Evolutionary conservation across 345 rosid genomes (phyloP), one percentile per base, ranked within the genome.

Genomic region (Cochlearia excelsa): DNA sequence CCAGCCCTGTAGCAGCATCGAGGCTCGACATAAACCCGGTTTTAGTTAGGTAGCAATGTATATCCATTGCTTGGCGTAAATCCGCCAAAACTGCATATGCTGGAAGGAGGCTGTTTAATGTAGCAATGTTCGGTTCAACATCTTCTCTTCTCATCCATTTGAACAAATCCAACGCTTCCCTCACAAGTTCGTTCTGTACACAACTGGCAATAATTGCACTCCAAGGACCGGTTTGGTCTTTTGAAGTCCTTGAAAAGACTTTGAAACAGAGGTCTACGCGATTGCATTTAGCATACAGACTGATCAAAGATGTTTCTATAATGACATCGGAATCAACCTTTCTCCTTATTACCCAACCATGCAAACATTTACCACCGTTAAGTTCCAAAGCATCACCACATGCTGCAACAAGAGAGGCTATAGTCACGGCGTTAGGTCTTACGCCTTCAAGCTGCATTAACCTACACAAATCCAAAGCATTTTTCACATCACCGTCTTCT

Each of bases 221-320:
- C 87, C 97, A 87, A 37, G 81, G 87, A 0, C 66, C 85, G 0
- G 88, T 76, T 66, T 68, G 80, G 69, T 61, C 70, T 75, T 70
- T 77, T 1, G 82, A 79, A 64, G 77, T 74, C 76, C 68, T 75
- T 0, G 52, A 63, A 61, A 90, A 79, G 44, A 86, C 83, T 69
- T 30, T 68, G 29, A 80, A 83, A 64, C 88, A 80, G 42, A 77
- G 78, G 44, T 79, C 76, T 59, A 82, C 7, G 0, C 62, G 78
- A 42, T 75, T 67, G 72, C 93, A 85, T 68, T 81, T 87, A 67
- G 97, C 88, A 74, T 87, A 90, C 88, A 87, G 85, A 70, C 83
- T 87, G 54, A 87, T 85, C 74, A 90, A 72, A 69, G 93, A 83
- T 37, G 97, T 90, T 65, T 87, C 88, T 5, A 85, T 61, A 31